These are phyloP conservation scores for Aureobasidium sp. DNA, from an alignment of 2,329 filamentous ascomycete genomes.

Conservation along the genomic window DNA sequence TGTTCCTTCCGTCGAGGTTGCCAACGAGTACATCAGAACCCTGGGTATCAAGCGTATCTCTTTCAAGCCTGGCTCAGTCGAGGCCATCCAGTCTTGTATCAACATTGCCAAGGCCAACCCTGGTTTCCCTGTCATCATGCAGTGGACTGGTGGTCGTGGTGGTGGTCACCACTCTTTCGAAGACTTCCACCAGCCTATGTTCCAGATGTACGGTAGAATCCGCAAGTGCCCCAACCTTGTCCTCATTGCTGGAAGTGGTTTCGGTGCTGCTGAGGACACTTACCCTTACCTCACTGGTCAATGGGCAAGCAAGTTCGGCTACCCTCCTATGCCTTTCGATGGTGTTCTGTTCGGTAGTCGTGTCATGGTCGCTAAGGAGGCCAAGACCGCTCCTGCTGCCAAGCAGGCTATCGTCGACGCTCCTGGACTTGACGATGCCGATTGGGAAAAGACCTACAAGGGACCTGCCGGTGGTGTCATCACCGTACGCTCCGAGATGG, in stretches of 20 bases:
- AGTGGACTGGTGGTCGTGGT: constrained; percentile 92
- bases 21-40: constrained; percentile 88
- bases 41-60: constrained; percentile 86
- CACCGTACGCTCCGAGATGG: constrained; percentile 97
- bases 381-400: constrained; percentile 75
- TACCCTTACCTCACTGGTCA: constrained; percentile 86
- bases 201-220: constrained; percentile 86
- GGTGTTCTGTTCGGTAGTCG: constrained; percentile 85
- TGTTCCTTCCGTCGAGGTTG: constrained; percentile 87
- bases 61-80: constrained; percentile 87
- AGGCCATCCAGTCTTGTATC: constrained; percentile 82
- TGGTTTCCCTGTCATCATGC: constrained; percentile 82
- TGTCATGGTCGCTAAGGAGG: constrained; percentile 92
- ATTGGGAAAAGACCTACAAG: constrained; percentile 94
- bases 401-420: constrained; percentile 89
- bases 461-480: constrained; percentile 87
- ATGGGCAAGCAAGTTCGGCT: constrained; percentile 82
- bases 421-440: constrained; percentile 67
- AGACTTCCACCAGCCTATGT: constrained; percentile 86
- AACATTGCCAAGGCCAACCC: constrained; percentile 94
- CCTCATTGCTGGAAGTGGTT: constrained; percentile 82
- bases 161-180: constrained; percentile 93
- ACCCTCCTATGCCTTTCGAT: constrained; percentile 90
- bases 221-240: constrained; percentile 81
- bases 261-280: constrained; percentile 82